Evolutionary conservation across 1,284 basidiomycete species (phyloP), one percentile per base, ranked within the genome.

Genomic region (Rhodotorula sp.): DNA sequence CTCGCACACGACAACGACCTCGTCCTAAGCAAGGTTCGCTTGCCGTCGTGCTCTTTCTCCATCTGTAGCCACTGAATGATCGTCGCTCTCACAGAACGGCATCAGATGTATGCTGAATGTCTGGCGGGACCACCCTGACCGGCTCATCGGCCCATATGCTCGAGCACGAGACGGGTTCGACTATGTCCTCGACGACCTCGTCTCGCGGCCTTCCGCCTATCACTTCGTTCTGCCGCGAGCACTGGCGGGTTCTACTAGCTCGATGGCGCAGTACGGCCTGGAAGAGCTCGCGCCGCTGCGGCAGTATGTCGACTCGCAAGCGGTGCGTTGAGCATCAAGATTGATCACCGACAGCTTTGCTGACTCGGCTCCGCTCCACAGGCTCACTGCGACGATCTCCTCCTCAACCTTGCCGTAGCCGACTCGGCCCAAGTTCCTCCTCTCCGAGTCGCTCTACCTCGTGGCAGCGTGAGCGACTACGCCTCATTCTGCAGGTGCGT

Each of bases 361-460:
- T n/a, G 42, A 10, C 2, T 49, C 45, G 17, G 3, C n/a, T 9
- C 23, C n/a, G 9, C 17, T 2, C 34, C 16, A 2, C 61, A 63
- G 61, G 61, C 61, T 4, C 65, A 66, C 27, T 66, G 65, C 50
- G 65, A 66, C 58, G 65, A 66, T 27, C 10, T 66, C 16, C 58
- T 66, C 8, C 49, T 66, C 14, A 66, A 66, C 42, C 41, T 57
- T 4, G 50, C 44, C 42, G 58, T 56, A 14, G 48, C 48, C 8
- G 34, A 66, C 16, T 3, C 9, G 14, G 61, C 57, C 25, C 27
- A 57, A 5, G 41, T 44, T 2, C 34, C 65, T 5, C 65, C 65
- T 3, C 58, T 66, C 5, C 55, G 65, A 2, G 50, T 66, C 49
- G 57, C 50, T 3, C 58, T 66, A 9, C 65, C 65, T n/a, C 65